Percentiles rank a stretch among this genome's conserved stretches.
Conservation (phyloP, 2,329 filamentous ascomycete species). For the Aspergillus pseudoglaucus region DNA sequence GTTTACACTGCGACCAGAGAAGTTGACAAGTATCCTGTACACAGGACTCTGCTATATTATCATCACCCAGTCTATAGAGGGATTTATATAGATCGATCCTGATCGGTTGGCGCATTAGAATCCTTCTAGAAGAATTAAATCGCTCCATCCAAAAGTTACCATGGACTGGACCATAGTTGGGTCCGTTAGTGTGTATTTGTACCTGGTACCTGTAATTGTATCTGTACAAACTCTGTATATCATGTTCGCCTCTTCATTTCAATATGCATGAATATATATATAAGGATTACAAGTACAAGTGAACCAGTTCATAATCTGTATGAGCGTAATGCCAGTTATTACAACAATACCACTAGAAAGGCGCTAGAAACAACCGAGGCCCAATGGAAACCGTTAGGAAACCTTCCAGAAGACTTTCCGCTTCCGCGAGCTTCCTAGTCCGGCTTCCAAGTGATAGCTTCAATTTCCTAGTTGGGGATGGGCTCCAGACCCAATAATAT, state of each 20-base stretch:
- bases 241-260: no score
- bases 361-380: conserved; percentile 11
- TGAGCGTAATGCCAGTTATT: background rate
- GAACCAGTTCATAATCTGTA: no score
- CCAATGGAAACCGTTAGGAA: conserved; percentile 8
- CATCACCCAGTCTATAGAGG: no score
- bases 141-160: background rate
- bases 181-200: background rate
- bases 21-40: no score
- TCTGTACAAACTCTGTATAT: no score
- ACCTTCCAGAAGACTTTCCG: background rate
- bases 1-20: no score
- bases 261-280: no score
- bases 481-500: background rate
- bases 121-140: background rate
- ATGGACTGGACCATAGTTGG: conserved; percentile 3
- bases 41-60: no score
- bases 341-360: conserved; percentile 10
- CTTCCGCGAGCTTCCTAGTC: background rate
- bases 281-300: no score
- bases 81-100: no score
- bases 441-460: background rate
- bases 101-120: background rate
- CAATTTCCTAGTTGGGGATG: background rate
- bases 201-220: background rate